Evolutionary conservation across 257 asterid genomes (phyloP).

Genomic region (Petrea volubilis): DNA sequence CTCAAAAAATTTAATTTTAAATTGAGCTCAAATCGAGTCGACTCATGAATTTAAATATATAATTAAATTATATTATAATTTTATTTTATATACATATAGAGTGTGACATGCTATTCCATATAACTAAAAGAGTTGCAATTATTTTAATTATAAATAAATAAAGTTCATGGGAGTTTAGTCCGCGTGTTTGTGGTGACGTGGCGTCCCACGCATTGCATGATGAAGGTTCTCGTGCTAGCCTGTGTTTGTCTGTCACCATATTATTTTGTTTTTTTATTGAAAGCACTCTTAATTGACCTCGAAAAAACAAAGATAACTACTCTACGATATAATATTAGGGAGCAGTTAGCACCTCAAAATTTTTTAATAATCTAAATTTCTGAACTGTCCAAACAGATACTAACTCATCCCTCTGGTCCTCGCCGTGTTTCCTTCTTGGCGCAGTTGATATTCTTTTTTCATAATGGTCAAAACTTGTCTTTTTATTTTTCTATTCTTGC

Average conservation of each 20-base stretch:
- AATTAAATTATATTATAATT: no score
- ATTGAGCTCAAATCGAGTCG: no score
- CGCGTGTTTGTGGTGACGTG: constrained; percentile 82
- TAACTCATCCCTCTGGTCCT: constrained; percentile 4
- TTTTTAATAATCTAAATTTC: constrained; percentile 12
- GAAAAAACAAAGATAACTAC: constrained; percentile 18
- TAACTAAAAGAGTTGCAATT: not conserved
- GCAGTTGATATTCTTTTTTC: constrained; percentile 37
- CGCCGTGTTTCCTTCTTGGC: constrained; percentile 33
- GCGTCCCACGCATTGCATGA: constrained; percentile 60
- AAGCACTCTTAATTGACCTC: not conserved
- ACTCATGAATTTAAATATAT: no score
- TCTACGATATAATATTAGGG: constrained; percentile 31
- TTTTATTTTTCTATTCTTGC: not conserved
- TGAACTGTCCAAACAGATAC: constrained; percentile 41
- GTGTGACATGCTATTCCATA: no score
- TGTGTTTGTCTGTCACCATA: constrained; percentile 30
- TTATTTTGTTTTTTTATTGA: constrained; percentile 2
- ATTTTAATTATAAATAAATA: not conserved
- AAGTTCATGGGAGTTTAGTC: constrained; percentile 50
- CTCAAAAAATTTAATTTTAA: no score
- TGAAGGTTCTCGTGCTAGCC: constrained; percentile 18
- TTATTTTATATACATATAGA: no score
- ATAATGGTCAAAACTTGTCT: constrained; percentile 21
- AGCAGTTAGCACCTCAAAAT: constrained; percentile 40